Evolutionary conservation across 495 filamentous ascomycete species (phyloP), one percentile per base, ranked within the genome.

Genomic region (Penicillium silybi): DNA sequence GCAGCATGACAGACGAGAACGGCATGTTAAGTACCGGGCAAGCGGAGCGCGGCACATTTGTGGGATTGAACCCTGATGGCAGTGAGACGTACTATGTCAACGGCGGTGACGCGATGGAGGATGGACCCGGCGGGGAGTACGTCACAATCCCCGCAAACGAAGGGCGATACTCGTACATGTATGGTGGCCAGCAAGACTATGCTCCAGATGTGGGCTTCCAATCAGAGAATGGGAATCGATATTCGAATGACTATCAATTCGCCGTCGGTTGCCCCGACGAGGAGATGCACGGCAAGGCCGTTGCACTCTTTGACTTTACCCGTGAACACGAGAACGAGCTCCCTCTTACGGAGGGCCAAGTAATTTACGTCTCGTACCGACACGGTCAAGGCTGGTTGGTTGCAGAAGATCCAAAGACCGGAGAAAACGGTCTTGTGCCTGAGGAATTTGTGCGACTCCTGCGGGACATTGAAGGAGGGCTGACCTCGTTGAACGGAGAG

Each of bases 311-410:
- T 62, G 90, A 96, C 66, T 98, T 98, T 66, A 83, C 84, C 46
- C 82, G 90, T 22, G 93, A 97, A 66, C 96, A 97, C 62, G 90
- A 96, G 62, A 98, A 96, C 58, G 93, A 98, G 70, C 80, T 98
- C 13, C 91, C 90, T 15, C 74, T 98, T 17, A 84, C 86, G 0
- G 93, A 98, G 68, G 95, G 95, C 27, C 93, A 98, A 63, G 87
- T 97, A 47, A 95, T 98, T 40, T 91, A 91, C 80, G 92, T 98
- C 37, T 92, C 89, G 9, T 98, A 96, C 64, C 79, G 93, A 26
- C 91, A 97, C 66, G 92, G 92, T 17, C 89, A 96, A 70, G 93
- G 93, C 38, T 98, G 93, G 93, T 77, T 98, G 35, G 93, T 98
- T 20, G 93, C 95, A 3, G 86, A 95, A 70, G 95, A 98, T 60